Base-by-base conservation (phyloP, 768 basidiomycete genomes). In the Gloeopeniophorella convolvens region DNA sequence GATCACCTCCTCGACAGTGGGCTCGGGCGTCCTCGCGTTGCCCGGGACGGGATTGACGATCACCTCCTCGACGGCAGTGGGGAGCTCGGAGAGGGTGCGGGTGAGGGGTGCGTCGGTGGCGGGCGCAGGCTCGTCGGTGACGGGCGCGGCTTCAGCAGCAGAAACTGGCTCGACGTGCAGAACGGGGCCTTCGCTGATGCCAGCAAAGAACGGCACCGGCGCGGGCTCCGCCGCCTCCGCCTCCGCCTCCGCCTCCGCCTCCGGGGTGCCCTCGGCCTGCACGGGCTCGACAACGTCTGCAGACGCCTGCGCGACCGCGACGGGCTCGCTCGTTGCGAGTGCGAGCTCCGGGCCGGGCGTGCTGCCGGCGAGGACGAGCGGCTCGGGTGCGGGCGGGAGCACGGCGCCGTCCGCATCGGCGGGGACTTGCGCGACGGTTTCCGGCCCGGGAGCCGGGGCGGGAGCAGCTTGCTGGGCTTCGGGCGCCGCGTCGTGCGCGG, bases 321-420 rank as follows among this genome's bases (percentile, higher is more conserved):
- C 62, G 21, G 63, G 59, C 51, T 68, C 65, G 42, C 64, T 67
- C 16, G 63, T 62, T 44, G 54, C 51, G 34, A 67, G 55, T 18
- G 65, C 67, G 24, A 64, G 41, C 33, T 65, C 53, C 13, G 68
- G 63, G 2, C 64, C 64, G 6, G 64, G 63, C 5, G 66, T 67
- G 24, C 61, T 59, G 3, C 63, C 65, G 4, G 65, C 45, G 28
- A 62, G 54, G 3, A 68, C 63, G 28, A 65, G 57, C 8, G 45
- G 44, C 44, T 63, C 67, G 3, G 66, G 66, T 1, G 66, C 65
- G 24, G 67, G 57, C 5, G 66, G 63, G 8, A 63, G 59, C 13
- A 50, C 45, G 13, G 56, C 55, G 13, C 40, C 34, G 7, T 42
- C n/a, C 9, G 11, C n/a, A 31, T 20, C 50, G 21, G 28, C 32